A percentile compares a stretch with the other conserved stretches of the same genome.
Conservation (phyloP, 2,329 filamentous ascomycete species). For the Epichloe sp. region DNA sequence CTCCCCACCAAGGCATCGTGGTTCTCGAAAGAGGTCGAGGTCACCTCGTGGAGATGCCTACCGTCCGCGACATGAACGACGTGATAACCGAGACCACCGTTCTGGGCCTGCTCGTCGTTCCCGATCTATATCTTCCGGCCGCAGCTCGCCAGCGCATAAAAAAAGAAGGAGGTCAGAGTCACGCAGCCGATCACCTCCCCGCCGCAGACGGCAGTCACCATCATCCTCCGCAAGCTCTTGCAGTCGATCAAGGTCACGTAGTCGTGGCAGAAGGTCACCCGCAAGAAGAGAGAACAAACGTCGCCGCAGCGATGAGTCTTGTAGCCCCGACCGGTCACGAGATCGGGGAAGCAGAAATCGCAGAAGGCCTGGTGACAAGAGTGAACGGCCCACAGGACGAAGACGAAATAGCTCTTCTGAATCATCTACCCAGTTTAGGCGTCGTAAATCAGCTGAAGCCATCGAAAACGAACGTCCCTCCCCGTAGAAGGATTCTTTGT, state of each 20-base stretch:
- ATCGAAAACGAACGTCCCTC: conserved; percentile 20
- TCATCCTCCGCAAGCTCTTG: conserved; percentile 31
- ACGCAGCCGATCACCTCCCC: conserved; percentile 31
- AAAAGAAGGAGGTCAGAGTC: conserved; percentile 35
- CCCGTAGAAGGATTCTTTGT: conserved; percentile 1
- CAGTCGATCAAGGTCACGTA: conserved; percentile 21
- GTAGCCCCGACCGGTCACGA: conserved; percentile 2
- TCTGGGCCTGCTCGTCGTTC: conserved; percentile 14
- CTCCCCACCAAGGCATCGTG: conserved; percentile 19
- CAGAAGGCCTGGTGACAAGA: conserved; percentile 1
- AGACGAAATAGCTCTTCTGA: conserved; percentile 39
- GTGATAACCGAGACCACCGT: conserved; percentile 12
- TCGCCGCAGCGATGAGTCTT: conserved; percentile 2
- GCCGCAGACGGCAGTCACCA: conserved; percentile 21
- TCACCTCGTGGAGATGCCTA: conserved; percentile 21
- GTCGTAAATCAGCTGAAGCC: conserved; percentile 45
- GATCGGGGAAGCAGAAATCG: conserved; percentile 1
- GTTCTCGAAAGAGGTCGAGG: conserved; percentile 26
- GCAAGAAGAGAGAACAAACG: conserved; percentile 3
- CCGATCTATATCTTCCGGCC: conserved; percentile 23
- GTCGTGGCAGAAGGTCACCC: conserved; percentile 12
- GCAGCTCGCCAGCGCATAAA: conserved; percentile 33
- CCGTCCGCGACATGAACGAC: conserved; percentile 12
- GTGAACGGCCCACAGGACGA: conserved; percentile 14
- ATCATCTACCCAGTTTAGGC: conserved; percentile 35